phyloP scores from a whole-genome alignment of 139 green algal genomes.

The Nannochloris sp. region DNA sequence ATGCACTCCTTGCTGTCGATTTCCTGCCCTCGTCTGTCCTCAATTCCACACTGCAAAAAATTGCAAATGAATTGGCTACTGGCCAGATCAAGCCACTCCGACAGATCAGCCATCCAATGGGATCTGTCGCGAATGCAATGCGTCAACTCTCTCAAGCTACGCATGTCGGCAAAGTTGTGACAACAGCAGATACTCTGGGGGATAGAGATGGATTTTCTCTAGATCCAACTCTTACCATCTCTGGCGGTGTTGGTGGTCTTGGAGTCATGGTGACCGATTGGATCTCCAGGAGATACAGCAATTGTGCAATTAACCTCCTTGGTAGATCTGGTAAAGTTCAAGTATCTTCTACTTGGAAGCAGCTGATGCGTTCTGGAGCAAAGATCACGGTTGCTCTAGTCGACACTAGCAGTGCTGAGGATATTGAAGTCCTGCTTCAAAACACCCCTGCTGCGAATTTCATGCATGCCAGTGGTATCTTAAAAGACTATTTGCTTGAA shows the following conservation, averaged over 20 bases:
- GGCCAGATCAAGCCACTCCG: constrained; percentile 36
- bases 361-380: neutral
- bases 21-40: constrained; percentile 57
- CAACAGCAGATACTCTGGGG: neutral
- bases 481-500: constrained; percentile 53
- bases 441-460: constrained; percentile 16
- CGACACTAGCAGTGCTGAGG: neutral
- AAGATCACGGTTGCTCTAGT: constrained; percentile 11
- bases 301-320: constrained; percentile 7
- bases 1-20: constrained; percentile 67
- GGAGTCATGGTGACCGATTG: constrained; percentile 10
- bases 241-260: constrained; percentile 6
- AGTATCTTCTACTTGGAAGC: neutral
- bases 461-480: constrained; percentile 64
- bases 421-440: neutral
- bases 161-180: constrained; percentile 72
- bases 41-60: constrained; percentile 13
- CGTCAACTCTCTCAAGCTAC: constrained; percentile 62
- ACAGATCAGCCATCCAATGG: constrained; percentile 26
- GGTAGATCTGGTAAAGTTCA: constrained; percentile 1
- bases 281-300: constrained; percentile 8
- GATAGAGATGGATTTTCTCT: neutral
- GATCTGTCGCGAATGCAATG: constrained; percentile 40
- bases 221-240: neutral
- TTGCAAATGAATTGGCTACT: constrained; percentile 23